Evolutionary conservation across 345 rosid species (phyloP), one percentile per base, ranked within the genome.

Genomic region (Angophora floribunda): DNA sequence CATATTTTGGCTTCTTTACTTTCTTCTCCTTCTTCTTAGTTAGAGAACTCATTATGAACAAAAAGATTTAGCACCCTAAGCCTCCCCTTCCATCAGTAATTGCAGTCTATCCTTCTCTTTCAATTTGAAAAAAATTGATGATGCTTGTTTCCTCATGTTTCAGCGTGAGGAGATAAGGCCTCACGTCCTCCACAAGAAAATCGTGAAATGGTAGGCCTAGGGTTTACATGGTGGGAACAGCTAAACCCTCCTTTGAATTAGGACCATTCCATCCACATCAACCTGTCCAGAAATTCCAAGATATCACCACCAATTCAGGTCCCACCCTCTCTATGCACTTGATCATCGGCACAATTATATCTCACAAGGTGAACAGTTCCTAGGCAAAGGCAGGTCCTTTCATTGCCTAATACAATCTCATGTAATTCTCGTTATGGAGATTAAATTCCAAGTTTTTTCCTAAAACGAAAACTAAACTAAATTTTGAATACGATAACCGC

Each of bases 111-210:
- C 88, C 57, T 45, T 30, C 15, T 61, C 84, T 30, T 49, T 45
- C 30, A 6, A 12, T 57, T 26, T 19, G 28, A 30, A 65, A 44
- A 45, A 86, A 86, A n/a, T 4, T 17, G 24, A 70, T 19, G 21
- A 16, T 30, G 13, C n/a, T 28, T n/a, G 6, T 36, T 49, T n/a
- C 22, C 55, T 26, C 21, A 8, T 9, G 80, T 14, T 28, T 44
- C 36, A 75, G 70, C 79, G 30, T n/a, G 85, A 92, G 90, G 89
- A 36, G 97, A 93, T 93, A 91, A 94, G 97, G 86, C 84, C 70
- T 86, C 87, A 85, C 92, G 85, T 65, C 93, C 87, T 90, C 98
- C 97, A 90, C 94, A 89, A 87, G 93, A 89, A 86, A n/a, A 88
- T 52, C 47, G 49, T 14, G 26, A 75, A 70, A 90, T 53, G 93